phyloP scores from a whole-genome alignment of 257 asterid genomes.

The Buddleja alternifolia region DNA sequence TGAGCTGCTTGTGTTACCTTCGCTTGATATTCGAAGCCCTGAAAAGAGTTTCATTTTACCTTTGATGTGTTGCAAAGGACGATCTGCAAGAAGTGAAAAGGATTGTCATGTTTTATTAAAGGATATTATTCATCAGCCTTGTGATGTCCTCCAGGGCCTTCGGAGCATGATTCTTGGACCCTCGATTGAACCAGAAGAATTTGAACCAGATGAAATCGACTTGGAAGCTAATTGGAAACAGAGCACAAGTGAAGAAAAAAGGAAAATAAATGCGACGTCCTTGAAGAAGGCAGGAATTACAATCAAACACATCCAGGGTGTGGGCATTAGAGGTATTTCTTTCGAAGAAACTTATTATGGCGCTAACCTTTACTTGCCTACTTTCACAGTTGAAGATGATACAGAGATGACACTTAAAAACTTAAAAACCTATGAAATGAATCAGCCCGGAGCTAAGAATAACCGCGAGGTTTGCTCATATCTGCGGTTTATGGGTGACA shows the following conservation, averaged over 20 bases:
- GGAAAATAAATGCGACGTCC: not conserved
- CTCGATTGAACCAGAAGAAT: not conserved
- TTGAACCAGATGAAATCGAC: not conserved
- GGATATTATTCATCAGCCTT: not conserved
- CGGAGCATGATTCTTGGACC: not conserved
- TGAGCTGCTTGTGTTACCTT: not conserved
- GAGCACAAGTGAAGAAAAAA: not conserved
- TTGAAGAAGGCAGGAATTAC: not conserved
- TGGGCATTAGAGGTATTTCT: not conserved
- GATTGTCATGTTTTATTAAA: not conserved
- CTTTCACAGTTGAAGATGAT: not conserved
- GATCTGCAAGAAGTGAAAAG: not conserved
- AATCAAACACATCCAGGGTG: not conserved
- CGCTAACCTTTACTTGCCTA: not conserved
- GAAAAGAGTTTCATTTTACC: not conserved
- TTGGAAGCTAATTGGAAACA: conserved; percentile 1
- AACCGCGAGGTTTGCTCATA: conserved; percentile 6
- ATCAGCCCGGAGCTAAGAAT: not conserved
- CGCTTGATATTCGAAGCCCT: not conserved
- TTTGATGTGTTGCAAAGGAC: not conserved
- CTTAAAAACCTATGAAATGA: not conserved
- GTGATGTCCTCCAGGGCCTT: not conserved
- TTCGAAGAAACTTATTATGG: not conserved
- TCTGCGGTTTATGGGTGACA: not conserved
- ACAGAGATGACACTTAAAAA: not conserved